These are phyloP conservation scores for Penicillium sp. DNA, from an alignment of 2,329 filamentous ascomycete species.

Conservation along the genomic window DNA sequence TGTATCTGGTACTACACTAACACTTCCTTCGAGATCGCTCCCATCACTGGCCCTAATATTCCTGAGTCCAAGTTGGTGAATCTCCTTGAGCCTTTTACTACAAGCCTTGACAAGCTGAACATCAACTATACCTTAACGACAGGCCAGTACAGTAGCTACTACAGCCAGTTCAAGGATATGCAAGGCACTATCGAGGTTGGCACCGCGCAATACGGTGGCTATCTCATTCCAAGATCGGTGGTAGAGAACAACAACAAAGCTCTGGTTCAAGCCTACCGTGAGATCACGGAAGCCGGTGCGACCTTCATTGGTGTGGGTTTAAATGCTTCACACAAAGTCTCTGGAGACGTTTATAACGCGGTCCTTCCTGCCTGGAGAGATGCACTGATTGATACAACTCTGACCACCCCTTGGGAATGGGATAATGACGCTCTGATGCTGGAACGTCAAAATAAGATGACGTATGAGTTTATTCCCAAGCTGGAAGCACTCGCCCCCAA, in stretches of 20 bases:
- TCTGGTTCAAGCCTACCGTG: slow-evolving; percentile 33
- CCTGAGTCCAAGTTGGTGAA: slow-evolving; percentile 43
- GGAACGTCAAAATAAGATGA: slow-evolving; percentile 39
- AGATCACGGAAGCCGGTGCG: slow-evolving; percentile 35
- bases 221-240: slow-evolving; percentile 38
- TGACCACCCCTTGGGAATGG: slow-evolving; percentile 42
- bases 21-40: slow-evolving; percentile 49
- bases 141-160: slow-evolving; percentile 33
- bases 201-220: slow-evolving; percentile 40
- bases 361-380: slow-evolving; percentile 46
- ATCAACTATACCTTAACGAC: slow-evolving; percentile 34
- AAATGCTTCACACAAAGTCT: slow-evolving; percentile 38
- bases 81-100: slow-evolving; percentile 50
- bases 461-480: slow-evolving; percentile 38
- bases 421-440: slow-evolving; percentile 30
- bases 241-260: slow-evolving; percentile 32
- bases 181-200: slow-evolving; percentile 31
- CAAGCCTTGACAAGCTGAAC: slow-evolving; percentile 37
- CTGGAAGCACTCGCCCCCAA: slow-evolving; percentile 39
- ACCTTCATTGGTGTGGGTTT: slow-evolving; percentile 39
- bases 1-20: slow-evolving; percentile 54
- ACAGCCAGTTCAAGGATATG: slow-evolving; percentile 34
- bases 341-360: slow-evolving; percentile 44
- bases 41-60: slow-evolving; percentile 52
- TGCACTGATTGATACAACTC: slow-evolving; percentile 41